Evolutionary conservation across 345 rosid species (phyloP), one percentile per base, ranked within the genome.

Genomic region (Melaleuca quinquenervia): DNA sequence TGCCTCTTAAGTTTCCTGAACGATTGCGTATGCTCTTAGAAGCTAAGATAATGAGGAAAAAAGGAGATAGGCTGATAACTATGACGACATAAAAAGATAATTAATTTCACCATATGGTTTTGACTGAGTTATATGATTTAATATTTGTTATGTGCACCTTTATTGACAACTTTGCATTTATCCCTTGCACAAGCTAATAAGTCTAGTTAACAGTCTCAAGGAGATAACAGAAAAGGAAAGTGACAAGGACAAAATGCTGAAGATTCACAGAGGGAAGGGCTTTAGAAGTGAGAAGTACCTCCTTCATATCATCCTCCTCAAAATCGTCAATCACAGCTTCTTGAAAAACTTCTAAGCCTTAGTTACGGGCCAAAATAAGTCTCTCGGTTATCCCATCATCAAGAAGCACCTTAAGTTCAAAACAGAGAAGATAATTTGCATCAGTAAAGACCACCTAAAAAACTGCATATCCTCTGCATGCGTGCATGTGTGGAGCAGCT

Each of bases 361-460:
- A 92, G 56, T 90, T 88, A 88, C 84, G 94, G 87, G 97, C 92
- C 90, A 96, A 86, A 83, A 96, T 92, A 83, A 95, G 93, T 88
- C 97, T 91, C 89, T 96, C 99, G n/a, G 96, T 91, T 91, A 94
- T 96, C 11, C 98, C 97, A 90, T 95, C 98, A 88, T 96, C 92
- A 75, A 96, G 95, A 83, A 95, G 89, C 89, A 95, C 96, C 98
- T 96, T 74, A 8, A 32, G 48, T 32, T 70, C 78, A 44, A 89
- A 60, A 48, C 76, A 80, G 44, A 16, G 21, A 1, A 44, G 36
- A 55, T 36, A 27, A 29, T 29, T 36, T n/a, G 36, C 32, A 21
- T 86, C 20, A 24, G 55, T 29, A 45, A 0, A 20, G 48, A 49
- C 76, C 48, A n/a, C 52, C 49, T 60, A 45, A 48, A 29, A 83